These are phyloP conservation scores for Phytophthora aleatoria DNA, from an alignment of 352 stramenopile genomes.

Conservation along the genomic window DNA sequence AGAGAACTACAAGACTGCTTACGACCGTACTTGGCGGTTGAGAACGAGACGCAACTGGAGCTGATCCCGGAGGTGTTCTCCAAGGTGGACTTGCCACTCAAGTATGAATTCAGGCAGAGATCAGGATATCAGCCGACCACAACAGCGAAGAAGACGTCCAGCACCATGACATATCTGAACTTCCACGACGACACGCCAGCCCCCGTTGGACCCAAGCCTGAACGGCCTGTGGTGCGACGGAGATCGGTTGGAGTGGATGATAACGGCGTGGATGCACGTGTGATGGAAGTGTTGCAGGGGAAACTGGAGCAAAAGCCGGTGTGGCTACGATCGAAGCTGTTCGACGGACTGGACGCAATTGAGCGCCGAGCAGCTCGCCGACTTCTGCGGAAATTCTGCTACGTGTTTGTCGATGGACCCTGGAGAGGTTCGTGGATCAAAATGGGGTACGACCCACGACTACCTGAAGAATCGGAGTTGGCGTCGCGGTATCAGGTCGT, in stretches of 20 bases:
- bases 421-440: conserved; percentile 85
- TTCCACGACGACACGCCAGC: conserved; percentile 70
- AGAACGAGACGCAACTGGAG: conserved; percentile 61
- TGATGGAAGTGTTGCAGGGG: conserved; percentile 56
- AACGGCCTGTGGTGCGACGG: conserved; percentile 52
- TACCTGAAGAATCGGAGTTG: conserved; percentile 30
- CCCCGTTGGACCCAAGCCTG: conserved; percentile 51
- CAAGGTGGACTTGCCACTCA: conserved; percentile 80
- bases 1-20: conserved; percentile 57
- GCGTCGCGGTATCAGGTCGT: conserved; percentile 75
- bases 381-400: conserved; percentile 74
- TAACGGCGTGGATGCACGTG: conserved; percentile 64
- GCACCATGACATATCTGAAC: conserved; percentile 79
- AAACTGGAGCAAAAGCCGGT: conserved; percentile 74
- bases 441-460: conserved; percentile 79
- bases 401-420: conserved; percentile 83
- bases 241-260: conserved; percentile 57
- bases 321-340: conserved; percentile 76
- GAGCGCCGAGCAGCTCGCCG: conserved; percentile 67
- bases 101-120: conserved; percentile 85
- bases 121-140: conserved; percentile 72
- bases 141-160: conserved; percentile 66
- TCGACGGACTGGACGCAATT: conserved; percentile 61
- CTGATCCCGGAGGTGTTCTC: conserved; percentile 86
- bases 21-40: conserved; percentile 58